Conservation (phyloP, 495 filamentous ascomycete species). For the Acidomyces sp. region DNA sequence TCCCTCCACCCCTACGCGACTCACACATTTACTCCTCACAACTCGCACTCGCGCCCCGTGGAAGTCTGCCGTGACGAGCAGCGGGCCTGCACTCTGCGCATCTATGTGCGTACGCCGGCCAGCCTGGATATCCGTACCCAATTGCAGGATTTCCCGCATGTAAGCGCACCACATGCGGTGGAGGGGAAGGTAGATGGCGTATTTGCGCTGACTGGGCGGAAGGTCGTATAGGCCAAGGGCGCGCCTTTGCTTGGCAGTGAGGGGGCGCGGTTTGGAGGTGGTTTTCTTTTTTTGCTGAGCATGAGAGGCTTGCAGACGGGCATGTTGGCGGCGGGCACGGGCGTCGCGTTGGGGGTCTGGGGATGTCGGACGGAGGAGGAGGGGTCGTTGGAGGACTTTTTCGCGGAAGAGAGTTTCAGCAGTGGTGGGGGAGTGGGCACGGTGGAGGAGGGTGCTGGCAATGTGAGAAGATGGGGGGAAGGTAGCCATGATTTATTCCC, state of each 20-base stretch:
- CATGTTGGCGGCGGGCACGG: conserved; percentile 47
- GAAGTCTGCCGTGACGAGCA: conserved; percentile 71
- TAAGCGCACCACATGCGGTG: conserved; percentile 72
- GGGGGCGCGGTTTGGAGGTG: conserved; percentile 49
- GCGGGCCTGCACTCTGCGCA: conserved; percentile 43
- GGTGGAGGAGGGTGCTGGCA: conserved; percentile 53
- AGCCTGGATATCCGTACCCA: no score
- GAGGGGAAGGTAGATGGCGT: conserved; percentile 61
- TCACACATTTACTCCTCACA: conserved; percentile 63
- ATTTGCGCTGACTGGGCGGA: conserved; percentile 52
- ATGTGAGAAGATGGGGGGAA: no score
- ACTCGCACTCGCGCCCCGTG: conserved; percentile 81
- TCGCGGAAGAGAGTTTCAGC: conserved; percentile 61
- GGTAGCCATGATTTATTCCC: conserved; percentile 12
- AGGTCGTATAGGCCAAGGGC: conserved; percentile 58
- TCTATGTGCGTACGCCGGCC: conserved; percentile 35
- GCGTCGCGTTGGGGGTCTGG: conserved; percentile 41
- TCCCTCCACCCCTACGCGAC: conserved; percentile 68
- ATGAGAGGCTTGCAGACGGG: conserved; percentile 39
- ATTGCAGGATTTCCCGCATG: conserved; percentile 58
- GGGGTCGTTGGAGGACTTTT: conserved; percentile 68
- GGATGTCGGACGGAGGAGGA: conserved; percentile 62
- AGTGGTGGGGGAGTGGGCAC: conserved; percentile 59
- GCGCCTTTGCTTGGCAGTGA: conserved; percentile 73
- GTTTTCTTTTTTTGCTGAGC: conserved; percentile 44